Percentiles rank a stretch among this genome's conserved stretches.
Evolutionary conservation across 257 asterid species (phyloP).

Genomic region (Nicotiana noctiflora): DNA sequence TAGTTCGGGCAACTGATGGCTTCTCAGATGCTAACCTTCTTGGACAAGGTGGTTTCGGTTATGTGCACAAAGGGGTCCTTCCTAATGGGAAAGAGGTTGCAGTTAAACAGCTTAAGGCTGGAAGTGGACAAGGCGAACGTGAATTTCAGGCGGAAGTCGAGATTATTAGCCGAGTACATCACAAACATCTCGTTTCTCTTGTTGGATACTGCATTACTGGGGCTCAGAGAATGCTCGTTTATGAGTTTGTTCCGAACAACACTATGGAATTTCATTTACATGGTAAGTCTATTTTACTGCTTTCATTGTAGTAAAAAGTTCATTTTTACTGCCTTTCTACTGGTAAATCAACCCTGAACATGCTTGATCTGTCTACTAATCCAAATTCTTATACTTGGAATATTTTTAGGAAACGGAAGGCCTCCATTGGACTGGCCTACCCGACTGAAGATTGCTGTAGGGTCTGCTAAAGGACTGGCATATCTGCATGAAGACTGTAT

Average conservation of each 20-base stretch:
- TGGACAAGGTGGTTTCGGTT: constrained; percentile 98
- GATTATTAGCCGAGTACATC: constrained; percentile 93
- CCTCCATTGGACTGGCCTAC: constrained; percentile 41
- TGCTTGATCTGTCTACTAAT: background rate
- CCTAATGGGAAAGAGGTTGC: constrained; percentile 90
- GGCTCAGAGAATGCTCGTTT: constrained; percentile 62
- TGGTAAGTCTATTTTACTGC: constrained; percentile 30
- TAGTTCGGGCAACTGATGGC: constrained; percentile 86
- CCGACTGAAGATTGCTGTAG: constrained; percentile 40
- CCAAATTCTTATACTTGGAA: background rate
- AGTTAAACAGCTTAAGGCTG: constrained; percentile 78
- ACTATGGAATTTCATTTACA: constrained; percentile 83
- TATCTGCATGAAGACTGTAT: constrained; percentile 51
- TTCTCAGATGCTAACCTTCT: constrained; percentile 84
- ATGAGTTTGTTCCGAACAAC: constrained; percentile 78
- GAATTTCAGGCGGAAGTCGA: constrained; percentile 96
- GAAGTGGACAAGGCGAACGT: constrained; percentile 93
- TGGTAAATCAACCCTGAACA: background rate
- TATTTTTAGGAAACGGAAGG: constrained; percentile 34
- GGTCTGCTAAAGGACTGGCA: constrained; percentile 51
- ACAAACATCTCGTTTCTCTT: constrained; percentile 85
- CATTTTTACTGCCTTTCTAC: background rate
- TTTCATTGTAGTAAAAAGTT: background rate
- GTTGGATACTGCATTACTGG: constrained; percentile 93
- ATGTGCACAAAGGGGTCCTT: constrained; percentile 79